Conservation (phyloP, 1,139 yeast genomes). For the Yamadazyma siamensis region DNA sequence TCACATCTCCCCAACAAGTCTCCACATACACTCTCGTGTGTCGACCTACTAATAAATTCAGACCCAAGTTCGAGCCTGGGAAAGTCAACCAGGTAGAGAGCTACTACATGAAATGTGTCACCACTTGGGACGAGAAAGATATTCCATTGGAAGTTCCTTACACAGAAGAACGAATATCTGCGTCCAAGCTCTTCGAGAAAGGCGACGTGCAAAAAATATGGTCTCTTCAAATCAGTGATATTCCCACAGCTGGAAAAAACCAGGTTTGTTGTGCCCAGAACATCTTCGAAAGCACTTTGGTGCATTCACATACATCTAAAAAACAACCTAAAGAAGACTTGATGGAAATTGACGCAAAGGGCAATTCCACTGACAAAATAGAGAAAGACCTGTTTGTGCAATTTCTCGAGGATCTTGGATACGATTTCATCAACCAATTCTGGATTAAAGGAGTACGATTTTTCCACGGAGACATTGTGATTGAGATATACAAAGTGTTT, state of each 20-base stretch:
- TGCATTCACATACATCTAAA: slow-evolving; percentile 36
- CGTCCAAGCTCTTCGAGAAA: slow-evolving; percentile 26
- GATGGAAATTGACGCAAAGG: slow-evolving; percentile 1
- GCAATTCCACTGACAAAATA: slow-evolving; percentile 2
- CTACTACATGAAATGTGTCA: slow-evolving; percentile 42
- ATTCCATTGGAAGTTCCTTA: slow-evolving; percentile 30
- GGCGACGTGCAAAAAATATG: slow-evolving; percentile 33
- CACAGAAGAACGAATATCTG: slow-evolving; percentile 14
- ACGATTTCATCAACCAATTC: slow-evolving; percentile 61
- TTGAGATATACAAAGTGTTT: slow-evolving; percentile 55
- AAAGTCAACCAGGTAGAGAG: slow-evolving; percentile 50
- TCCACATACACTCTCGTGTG: slow-evolving; percentile 44
- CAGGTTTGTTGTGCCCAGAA: slow-evolving; percentile 62
- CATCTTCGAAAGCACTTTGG: slow-evolving; percentile 63
- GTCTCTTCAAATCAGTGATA: slow-evolving; percentile 71
- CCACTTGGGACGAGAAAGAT: slow-evolving; percentile 36
- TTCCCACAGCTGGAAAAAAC: slow-evolving; percentile 84
- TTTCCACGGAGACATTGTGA: slow-evolving; percentile 60
- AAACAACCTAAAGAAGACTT: slow-evolving; percentile 1
- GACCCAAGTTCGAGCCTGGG: slow-evolving; percentile 48
- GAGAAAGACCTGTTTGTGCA: slow-evolving; percentile 37
- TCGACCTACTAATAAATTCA: slow-evolving; percentile 41
- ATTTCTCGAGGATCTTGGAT: slow-evolving; percentile 68
- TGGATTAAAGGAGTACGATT: slow-evolving; percentile 66
- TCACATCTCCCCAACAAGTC: slow-evolving; percentile 34